A percentile compares a stretch with the other conserved stretches of the same genome.
These are phyloP conservation scores for Cadophora luteo-olivacea DNA, from an alignment of 2,329 filamentous ascomycete species.

Conservation along the genomic window DNA sequence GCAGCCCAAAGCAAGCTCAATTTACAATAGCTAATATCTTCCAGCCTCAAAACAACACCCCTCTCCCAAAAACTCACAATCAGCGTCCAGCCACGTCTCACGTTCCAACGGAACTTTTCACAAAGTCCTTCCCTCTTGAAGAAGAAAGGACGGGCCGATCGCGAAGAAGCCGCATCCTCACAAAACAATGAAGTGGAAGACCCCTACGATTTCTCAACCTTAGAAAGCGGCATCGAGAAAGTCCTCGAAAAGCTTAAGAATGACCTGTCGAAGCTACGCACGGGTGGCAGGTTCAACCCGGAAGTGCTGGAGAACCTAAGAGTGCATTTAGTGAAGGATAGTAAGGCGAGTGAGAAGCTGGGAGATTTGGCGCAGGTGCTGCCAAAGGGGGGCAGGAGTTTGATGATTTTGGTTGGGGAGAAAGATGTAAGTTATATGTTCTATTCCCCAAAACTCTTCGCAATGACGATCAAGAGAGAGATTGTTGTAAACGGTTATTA, in stretches of 20 bases:
- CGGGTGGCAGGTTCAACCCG: slow-evolving; percentile 67
- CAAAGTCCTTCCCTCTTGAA: slow-evolving; percentile 31
- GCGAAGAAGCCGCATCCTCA: slow-evolving; percentile 29
- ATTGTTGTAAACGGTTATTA: slow-evolving; percentile 6
- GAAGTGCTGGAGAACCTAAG: slow-evolving; percentile 65
- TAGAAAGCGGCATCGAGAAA: slow-evolving; percentile 62
- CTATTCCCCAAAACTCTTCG: background rate
- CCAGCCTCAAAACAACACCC: slow-evolving; percentile 16
- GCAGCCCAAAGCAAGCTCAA: background rate
- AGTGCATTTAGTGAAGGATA: slow-evolving; percentile 61
- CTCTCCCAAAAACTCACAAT: slow-evolving; percentile 1
- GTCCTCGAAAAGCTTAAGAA: slow-evolving; percentile 63
- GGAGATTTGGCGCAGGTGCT: slow-evolving; percentile 72
- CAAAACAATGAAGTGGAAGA: slow-evolving; percentile 47
- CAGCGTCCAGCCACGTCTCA: slow-evolving; percentile 7
- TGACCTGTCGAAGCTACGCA: slow-evolving; percentile 66
- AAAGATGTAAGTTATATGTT: slow-evolving; percentile 58
- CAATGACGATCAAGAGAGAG: background rate
- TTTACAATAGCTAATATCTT: background rate
- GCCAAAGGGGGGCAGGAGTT: slow-evolving; percentile 64
- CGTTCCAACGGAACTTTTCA: slow-evolving; percentile 28
- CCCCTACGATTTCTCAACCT: slow-evolving; percentile 64
- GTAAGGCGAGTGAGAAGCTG: slow-evolving; percentile 58
- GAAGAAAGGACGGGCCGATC: slow-evolving; percentile 37
- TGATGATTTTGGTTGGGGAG: slow-evolving; percentile 69